These are phyloP conservation scores for Sporothrix variecibatus DNA, from an alignment of 2,329 filamentous ascomycete genomes.

Conservation along the genomic window DNA sequence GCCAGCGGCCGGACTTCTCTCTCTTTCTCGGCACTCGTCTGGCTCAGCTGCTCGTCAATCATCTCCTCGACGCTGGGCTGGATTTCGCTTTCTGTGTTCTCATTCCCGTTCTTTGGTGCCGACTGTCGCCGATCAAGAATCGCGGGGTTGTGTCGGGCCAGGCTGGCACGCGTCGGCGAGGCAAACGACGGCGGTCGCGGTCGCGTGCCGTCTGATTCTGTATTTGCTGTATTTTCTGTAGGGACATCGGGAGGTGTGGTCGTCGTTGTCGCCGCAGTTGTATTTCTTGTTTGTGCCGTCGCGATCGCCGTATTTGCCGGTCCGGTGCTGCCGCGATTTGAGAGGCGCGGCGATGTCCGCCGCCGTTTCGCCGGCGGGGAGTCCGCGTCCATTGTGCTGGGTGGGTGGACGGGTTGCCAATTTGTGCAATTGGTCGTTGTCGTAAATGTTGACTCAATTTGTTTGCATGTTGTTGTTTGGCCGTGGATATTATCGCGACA, in stretches of 20 bases:
- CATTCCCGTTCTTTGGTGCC: slow-evolving; percentile 31
- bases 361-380: slow-evolving; percentile 64
- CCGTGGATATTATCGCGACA: neutral
- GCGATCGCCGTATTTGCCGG: slow-evolving; percentile 22
- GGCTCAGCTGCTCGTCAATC: slow-evolving; percentile 38
- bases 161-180: slow-evolving; percentile 66
- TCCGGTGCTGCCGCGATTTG: slow-evolving; percentile 38
- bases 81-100: neutral
- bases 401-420: too few species aligned
- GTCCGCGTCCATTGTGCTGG: slow-evolving; percentile 40
- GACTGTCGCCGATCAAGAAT: slow-evolving; percentile 50
- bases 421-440: neutral
- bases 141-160: slow-evolving; percentile 62
- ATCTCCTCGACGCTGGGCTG: slow-evolving; percentile 27
- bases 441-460: neutral
- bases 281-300: slow-evolving; percentile 23
- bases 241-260: slow-evolving; percentile 41
- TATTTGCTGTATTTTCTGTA: slow-evolving; percentile 28
- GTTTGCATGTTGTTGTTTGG: neutral
- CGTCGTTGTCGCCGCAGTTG: slow-evolving; percentile 30
- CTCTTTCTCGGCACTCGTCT: slow-evolving; percentile 33
- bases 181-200: slow-evolving; percentile 58
- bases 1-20: neutral
- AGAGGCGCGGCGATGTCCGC: slow-evolving; percentile 60
- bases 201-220: slow-evolving; percentile 25